A percentile compares a stretch with the other conserved stretches of the same genome.
phyloP scores from a whole-genome alignment of 2,329 filamentous ascomycete genomes.

The Botrytis fabae region DNA sequence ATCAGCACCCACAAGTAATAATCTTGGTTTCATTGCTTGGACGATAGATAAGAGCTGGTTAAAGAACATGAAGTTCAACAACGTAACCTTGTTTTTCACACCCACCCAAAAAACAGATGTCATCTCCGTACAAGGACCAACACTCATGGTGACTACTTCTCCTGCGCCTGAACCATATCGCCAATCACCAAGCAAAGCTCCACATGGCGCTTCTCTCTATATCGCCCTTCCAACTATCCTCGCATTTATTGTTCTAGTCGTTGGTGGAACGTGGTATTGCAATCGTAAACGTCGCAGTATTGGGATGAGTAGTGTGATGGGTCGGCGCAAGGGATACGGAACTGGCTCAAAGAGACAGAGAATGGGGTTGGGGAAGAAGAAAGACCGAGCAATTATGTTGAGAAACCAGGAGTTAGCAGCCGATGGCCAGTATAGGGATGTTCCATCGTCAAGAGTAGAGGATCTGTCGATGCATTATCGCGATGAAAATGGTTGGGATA shows the following conservation, averaged over 20 bases:
- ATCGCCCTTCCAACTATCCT: slow-evolving; percentile 38
- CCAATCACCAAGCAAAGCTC: slow-evolving; percentile 28
- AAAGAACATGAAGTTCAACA: slow-evolving; percentile 32
- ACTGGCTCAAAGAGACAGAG: slow-evolving; percentile 35
- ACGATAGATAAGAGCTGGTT: slow-evolving; percentile 35
- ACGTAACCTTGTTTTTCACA: slow-evolving; percentile 36
- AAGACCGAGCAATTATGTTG: slow-evolving; percentile 31
- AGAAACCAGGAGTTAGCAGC: slow-evolving; percentile 32
- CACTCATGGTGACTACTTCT: slow-evolving; percentile 32
- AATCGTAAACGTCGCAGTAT: slow-evolving; percentile 37
- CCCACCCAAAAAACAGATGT: slow-evolving; percentile 28
- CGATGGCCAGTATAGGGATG: slow-evolving; percentile 32
- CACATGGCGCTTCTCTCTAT: slow-evolving; percentile 34
- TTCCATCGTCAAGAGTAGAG: slow-evolving; percentile 19
- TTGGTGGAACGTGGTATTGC: slow-evolving; percentile 33
- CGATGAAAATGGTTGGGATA: slow-evolving; percentile 19
- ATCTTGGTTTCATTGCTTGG: slow-evolving; percentile 35
- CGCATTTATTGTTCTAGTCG: slow-evolving; percentile 33
- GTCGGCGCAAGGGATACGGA: slow-evolving; percentile 37
- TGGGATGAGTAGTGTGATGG: slow-evolving; percentile 39
- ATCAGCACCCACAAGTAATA: slow-evolving; percentile 29
- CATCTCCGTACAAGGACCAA: slow-evolving; percentile 31
- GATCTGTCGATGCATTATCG: slow-evolving; percentile 20
- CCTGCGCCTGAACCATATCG: slow-evolving; percentile 30
- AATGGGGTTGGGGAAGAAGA: slow-evolving; percentile 33